Percentiles rank a stretch among this genome's conserved stretches.
These are phyloP conservation scores for Fusarium sororula DNA, from an alignment of 2,329 filamentous ascomycete genomes.

Conservation along the genomic window DNA sequence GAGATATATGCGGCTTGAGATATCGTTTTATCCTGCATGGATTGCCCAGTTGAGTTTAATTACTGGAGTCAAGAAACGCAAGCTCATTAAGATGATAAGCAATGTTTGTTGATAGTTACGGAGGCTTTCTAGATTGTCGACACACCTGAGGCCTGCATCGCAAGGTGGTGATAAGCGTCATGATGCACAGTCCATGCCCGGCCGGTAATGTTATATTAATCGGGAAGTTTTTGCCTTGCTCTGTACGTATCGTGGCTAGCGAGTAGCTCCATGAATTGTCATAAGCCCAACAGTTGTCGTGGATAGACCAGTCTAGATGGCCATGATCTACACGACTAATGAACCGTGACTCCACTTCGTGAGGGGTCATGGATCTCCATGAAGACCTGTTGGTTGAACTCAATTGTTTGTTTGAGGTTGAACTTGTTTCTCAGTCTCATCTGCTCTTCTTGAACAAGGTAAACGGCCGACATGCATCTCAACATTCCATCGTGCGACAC, in stretches of 20 bases:
- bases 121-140: neutral
- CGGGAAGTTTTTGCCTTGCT: neutral
- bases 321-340: conserved; percentile 12
- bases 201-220: neutral
- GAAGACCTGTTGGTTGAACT: neutral
- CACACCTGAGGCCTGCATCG: neutral
- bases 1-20: neutral
- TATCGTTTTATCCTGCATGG: neutral
- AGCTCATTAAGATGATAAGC: neutral
- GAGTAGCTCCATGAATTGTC: neutral
- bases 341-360: neutral
- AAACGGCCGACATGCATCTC: neutral
- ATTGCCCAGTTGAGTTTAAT: neutral
- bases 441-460: neutral
- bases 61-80: neutral
- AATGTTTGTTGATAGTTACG: neutral
- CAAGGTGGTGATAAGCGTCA: neutral
- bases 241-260: neutral
- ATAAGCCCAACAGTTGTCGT: neutral
- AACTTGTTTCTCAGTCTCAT: neutral
- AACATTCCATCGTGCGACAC: neutral
- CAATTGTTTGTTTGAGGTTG: neutral
- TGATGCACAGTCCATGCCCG: neutral
- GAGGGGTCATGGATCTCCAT: neutral
- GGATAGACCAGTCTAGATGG: neutral